A percentile compares a stretch with the other conserved stretches of the same genome.
These are phyloP conservation scores for Heterococcus sp. DNA, from an alignment of 108 stramenopile genomes.

Conservation along the genomic window DNA sequence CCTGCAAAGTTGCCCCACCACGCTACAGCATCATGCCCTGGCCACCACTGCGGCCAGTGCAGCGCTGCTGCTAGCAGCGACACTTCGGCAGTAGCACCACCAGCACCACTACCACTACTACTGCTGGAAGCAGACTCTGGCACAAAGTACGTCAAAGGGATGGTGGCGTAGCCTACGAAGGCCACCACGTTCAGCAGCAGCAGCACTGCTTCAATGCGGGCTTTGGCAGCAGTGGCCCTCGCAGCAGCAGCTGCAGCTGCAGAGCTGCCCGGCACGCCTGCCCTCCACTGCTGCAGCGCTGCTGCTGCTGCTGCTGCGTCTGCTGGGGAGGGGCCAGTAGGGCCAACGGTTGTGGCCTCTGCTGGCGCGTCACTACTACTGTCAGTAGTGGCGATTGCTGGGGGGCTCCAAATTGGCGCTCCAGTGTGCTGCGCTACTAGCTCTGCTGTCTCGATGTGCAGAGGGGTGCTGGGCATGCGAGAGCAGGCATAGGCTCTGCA, in stretches of 20 bases:
- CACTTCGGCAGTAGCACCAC: not conserved
- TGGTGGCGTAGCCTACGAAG: slow-evolving; percentile 26
- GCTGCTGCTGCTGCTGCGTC: not conserved
- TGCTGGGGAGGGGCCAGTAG: too few species aligned
- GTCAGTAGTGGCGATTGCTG: not conserved
- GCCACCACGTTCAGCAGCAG: slow-evolving; percentile 32
- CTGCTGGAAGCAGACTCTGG: slow-evolving; percentile 7
- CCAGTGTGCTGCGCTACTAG: not conserved
- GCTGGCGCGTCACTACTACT: too few species aligned
- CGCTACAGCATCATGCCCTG: not conserved
- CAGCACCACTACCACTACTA: too few species aligned
- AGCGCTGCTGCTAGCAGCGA: not conserved
- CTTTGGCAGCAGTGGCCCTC: not conserved
- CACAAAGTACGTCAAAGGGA: slow-evolving; percentile 16
- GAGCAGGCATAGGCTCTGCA: not conserved
- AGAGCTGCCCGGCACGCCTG: not conserved
- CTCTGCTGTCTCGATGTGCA: not conserved
- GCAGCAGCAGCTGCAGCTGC: not conserved
- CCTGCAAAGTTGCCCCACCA: slow-evolving; percentile 35
- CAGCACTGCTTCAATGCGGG: slow-evolving; percentile 13
- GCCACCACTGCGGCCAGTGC: slow-evolving; percentile 1
- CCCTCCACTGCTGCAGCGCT: not conserved
- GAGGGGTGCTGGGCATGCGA: not conserved
- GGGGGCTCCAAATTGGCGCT: not conserved
- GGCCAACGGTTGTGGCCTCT: too few species aligned